Evolutionary conservation across 2,329 filamentous ascomycete species (phyloP).

Genomic region (Talaromyces rugulosus): DNA sequence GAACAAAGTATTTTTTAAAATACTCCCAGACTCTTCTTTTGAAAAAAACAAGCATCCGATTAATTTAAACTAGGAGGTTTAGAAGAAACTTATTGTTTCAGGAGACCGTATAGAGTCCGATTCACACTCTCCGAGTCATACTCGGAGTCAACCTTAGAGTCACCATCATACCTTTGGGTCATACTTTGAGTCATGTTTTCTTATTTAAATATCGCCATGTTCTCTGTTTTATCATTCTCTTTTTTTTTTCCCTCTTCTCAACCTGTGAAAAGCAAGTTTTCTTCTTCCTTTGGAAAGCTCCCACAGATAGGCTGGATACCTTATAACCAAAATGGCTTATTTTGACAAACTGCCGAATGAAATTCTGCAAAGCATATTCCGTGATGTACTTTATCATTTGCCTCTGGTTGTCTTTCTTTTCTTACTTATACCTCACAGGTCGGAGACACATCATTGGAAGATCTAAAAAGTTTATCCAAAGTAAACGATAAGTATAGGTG

Average conservation of each 20-base stretch:
- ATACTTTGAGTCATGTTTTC: background rate
- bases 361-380: background rate
- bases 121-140: background rate
- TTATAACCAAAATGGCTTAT: background rate
- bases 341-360: background rate
- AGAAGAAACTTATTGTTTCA: no score
- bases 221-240: background rate
- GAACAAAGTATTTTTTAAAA: no score
- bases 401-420: background rate
- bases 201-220: background rate
- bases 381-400: background rate
- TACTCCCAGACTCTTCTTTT: no score
- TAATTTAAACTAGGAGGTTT: no score
- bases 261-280: background rate
- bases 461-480: background rate
- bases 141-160: background rate
- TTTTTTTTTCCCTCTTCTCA: background rate
- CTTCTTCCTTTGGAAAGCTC: background rate
- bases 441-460: background rate
- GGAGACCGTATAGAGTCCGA: background rate
- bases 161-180: background rate
- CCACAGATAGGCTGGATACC: background rate
- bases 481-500: background rate
- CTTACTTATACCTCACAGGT: background rate
- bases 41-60: no score